phyloP scores from a whole-genome alignment of 345 rosid genomes.

The Melastoma malabathricum region DNA sequence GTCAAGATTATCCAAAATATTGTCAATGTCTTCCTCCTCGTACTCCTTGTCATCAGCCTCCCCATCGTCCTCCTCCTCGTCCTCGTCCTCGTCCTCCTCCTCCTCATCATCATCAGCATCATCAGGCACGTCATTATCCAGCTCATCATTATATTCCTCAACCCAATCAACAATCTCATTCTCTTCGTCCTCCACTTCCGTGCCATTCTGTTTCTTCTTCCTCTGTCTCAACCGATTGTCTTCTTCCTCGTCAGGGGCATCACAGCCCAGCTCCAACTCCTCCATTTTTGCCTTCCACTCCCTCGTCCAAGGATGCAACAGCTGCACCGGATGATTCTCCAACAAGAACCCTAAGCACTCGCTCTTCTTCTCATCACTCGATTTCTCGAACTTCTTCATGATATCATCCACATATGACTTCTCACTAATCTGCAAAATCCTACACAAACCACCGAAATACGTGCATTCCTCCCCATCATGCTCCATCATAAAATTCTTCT shows the following conservation, averaged over 20 bases:
- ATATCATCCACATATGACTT: conserved; percentile 94
- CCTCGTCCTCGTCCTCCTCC: conserved; percentile 17
- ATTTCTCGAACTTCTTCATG: conserved; percentile 67
- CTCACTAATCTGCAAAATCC: conserved; percentile 61
- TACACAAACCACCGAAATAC: conserved; percentile 79
- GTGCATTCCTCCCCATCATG: conserved; percentile 58
- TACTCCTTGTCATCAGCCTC: conserved; percentile 23
- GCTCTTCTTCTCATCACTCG: conserved; percentile 61
- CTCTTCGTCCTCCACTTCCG: too few species aligned
- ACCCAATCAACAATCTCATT: too few species aligned
- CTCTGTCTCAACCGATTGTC: conserved; percentile 19
- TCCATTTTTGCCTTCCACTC: conserved; percentile 95
- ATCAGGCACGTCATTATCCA: too few species aligned
- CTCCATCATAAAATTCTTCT: conserved; percentile 35
- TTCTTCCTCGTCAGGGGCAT: conserved; percentile 80
- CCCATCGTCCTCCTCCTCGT: conserved; percentile 14
- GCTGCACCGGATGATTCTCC: conserved; percentile 48
- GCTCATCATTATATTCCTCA: too few species aligned
- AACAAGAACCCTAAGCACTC: conserved; percentile 69
- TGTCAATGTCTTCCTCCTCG: conserved; percentile 29
- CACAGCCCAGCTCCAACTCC: conserved; percentile 93
- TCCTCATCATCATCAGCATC: conserved; percentile 17
- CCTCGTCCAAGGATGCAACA: conserved; percentile 81
- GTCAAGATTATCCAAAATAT: background rate
- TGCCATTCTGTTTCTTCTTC: conserved; percentile 52